phyloP scores from a whole-genome alignment of 768 basidiomycete genomes.

The Boletus rufocinnamomeus region DNA sequence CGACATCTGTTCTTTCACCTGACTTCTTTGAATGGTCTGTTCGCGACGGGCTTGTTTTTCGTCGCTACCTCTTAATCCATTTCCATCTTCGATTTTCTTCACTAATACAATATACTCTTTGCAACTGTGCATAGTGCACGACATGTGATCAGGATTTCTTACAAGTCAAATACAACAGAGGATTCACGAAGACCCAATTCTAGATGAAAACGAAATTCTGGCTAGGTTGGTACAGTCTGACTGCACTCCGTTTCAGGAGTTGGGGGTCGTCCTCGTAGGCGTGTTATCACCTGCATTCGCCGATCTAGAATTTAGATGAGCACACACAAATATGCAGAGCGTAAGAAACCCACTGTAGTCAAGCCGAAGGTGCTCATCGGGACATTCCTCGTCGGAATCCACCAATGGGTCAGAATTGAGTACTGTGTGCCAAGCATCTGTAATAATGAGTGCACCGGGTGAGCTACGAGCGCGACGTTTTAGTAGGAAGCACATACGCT shows the following conservation, averaged over 20 bases:
- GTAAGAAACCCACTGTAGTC: slow-evolving; percentile 57
- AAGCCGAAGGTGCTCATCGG: slow-evolving; percentile 61
- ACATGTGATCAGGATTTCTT: slow-evolving; percentile 1
- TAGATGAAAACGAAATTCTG: background rate
- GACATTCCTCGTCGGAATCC: slow-evolving; percentile 73
- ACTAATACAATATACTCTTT: slow-evolving; percentile 29
- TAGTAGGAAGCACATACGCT: slow-evolving; percentile 50
- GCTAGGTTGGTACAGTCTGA: slow-evolving; percentile 14
- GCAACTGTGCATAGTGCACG: slow-evolving; percentile 22
- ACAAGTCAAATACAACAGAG: slow-evolving; percentile 6
- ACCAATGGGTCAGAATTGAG: slow-evolving; percentile 68
- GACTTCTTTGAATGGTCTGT: slow-evolving; percentile 16
- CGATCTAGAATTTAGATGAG: slow-evolving; percentile 43
- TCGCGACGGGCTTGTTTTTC: slow-evolving; percentile 18
- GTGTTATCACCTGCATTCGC: slow-evolving; percentile 60
- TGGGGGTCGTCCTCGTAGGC: slow-evolving; percentile 55
- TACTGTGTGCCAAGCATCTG: slow-evolving; percentile 75
- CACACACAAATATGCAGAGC: background rate
- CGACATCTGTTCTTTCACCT: slow-evolving; percentile 34
- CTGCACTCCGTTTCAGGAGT: slow-evolving; percentile 50
- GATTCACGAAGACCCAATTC: background rate
- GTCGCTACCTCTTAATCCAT: slow-evolving; percentile 10
- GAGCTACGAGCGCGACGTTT: slow-evolving; percentile 3
- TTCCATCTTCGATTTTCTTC: slow-evolving; percentile 21
- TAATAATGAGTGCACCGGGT: slow-evolving; percentile 6